phyloP scores from a whole-genome alignment of 768 basidiomycete species.

The Russula lepida region DNA sequence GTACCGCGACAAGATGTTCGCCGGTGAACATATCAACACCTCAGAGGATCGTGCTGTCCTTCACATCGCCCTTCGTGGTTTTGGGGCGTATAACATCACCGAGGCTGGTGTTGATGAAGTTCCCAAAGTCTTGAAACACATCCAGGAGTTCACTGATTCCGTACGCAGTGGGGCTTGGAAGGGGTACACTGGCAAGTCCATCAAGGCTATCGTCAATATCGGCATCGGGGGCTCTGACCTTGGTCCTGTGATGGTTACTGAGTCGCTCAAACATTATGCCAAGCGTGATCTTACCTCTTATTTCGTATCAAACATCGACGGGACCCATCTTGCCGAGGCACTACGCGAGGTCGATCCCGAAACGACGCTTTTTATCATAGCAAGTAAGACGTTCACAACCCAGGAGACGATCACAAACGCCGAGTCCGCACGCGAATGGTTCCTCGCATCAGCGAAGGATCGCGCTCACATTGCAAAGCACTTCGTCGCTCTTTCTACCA shows the following conservation, averaged over 20 bases:
- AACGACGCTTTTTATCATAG: slow-evolving; percentile 93
- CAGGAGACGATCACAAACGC: slow-evolving; percentile 99
- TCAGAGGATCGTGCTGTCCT: slow-evolving; percentile 96
- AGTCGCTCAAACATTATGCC: slow-evolving; percentile 89
- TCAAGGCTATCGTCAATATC: slow-evolving; percentile 94
- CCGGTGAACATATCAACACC: slow-evolving; percentile 96
- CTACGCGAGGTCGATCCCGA: slow-evolving; percentile 76
- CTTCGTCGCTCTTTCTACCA: slow-evolving; percentile 97
- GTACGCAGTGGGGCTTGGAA: slow-evolving; percentile 87
- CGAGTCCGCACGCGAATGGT: slow-evolving; percentile 89
- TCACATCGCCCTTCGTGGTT: slow-evolving; percentile 84
- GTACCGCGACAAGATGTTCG: slow-evolving; percentile 87
- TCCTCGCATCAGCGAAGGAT: slow-evolving; percentile 76
- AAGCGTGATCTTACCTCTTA: slow-evolving; percentile 80
- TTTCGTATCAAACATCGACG: slow-evolving; percentile 98
- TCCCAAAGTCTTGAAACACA: slow-evolving; percentile 74
- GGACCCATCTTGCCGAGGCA: slow-evolving; percentile 91
- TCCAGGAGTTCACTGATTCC: slow-evolving; percentile 79
- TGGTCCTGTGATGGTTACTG: slow-evolving; percentile 98
- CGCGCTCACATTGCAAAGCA: slow-evolving; percentile 94
- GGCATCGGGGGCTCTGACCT: slow-evolving; percentile 98
- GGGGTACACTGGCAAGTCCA: slow-evolving; percentile 94
- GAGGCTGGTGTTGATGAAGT: slow-evolving; percentile 85
- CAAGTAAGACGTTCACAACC: slow-evolving; percentile 98
- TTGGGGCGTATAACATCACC: slow-evolving; percentile 66